Evolutionary conservation across 2,329 filamentous ascomycete genomes (phyloP).

Genomic region (Xylariaceae sp.): DNA sequence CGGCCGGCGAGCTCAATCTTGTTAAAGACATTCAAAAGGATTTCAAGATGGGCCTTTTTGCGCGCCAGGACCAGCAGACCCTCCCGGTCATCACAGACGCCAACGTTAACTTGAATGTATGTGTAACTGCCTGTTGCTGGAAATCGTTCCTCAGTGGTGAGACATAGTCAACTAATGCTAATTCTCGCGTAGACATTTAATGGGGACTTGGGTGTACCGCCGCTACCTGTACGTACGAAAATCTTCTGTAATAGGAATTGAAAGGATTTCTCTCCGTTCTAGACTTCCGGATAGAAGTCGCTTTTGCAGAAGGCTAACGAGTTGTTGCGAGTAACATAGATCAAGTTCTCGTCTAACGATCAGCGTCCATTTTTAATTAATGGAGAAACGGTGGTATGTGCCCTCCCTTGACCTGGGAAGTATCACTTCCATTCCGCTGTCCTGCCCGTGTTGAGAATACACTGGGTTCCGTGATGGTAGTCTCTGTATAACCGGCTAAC

Average conservation of each 20-base stretch:
- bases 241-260: no score
- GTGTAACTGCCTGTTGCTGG: conserved; percentile 4
- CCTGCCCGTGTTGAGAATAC: no score
- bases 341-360: conserved; percentile 11
- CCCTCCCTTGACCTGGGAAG: background rate
- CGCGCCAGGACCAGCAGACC: conserved; percentile 41
- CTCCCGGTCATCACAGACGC: conserved; percentile 8
- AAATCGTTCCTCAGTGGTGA: background rate
- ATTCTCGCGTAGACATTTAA: conserved; percentile 9
- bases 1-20: conserved; percentile 25
- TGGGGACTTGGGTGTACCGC: conserved; percentile 1
- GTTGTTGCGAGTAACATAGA: conserved; percentile 1
- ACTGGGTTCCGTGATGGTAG: background rate
- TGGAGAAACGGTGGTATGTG: conserved; percentile 10
- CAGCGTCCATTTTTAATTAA: conserved; percentile 12
- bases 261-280: no score
- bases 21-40: conserved; percentile 44
- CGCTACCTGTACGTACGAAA: conserved; percentile 13
- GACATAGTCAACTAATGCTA: background rate
- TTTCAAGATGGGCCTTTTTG: conserved; percentile 45
- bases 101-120: conserved; percentile 45
- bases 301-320: no score
- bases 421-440: background rate
- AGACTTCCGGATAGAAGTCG: no score
- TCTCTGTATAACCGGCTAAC: conserved; percentile 2